Conservation (phyloP, 1,284 basidiomycete genomes). For the Sphagnurus paluster region DNA sequence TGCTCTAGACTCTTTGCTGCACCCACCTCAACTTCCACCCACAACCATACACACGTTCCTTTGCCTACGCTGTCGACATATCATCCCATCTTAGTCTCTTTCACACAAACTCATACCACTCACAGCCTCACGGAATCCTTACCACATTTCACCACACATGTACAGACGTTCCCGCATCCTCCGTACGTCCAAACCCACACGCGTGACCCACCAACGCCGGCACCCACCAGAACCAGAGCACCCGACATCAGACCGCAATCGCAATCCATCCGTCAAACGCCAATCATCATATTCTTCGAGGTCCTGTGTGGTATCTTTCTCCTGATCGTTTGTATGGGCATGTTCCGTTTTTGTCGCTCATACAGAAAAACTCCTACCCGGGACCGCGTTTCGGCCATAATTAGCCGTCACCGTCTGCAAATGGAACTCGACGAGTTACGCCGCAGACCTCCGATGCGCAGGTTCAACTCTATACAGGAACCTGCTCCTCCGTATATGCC, state of each 20-base stretch:
- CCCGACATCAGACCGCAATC: not conserved
- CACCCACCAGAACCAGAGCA: slow-evolving; percentile 8
- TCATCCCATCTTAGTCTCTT: too few relatives aligned
- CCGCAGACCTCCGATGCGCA: slow-evolving; percentile 29
- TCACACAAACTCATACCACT: too few relatives aligned
- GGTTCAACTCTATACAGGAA: slow-evolving; percentile 28
- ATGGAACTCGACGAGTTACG: slow-evolving; percentile 50
- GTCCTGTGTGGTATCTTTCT: slow-evolving; percentile 44
- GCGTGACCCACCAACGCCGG: not conserved
- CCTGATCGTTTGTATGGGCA: slow-evolving; percentile 32
- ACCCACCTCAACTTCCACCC: slow-evolving; percentile 9
- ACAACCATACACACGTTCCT: not conserved
- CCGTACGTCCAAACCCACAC: slow-evolving; percentile 8
- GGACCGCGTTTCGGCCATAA: slow-evolving; percentile 42
- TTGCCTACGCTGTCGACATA: slow-evolving; percentile 7
- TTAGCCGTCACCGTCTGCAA: slow-evolving; percentile 49
- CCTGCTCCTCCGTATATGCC: slow-evolving; percentile 47
- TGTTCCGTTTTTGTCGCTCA: slow-evolving; percentile 41
- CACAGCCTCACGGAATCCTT: too few relatives aligned
- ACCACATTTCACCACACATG: not conserved
- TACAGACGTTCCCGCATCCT: slow-evolving; percentile 2
- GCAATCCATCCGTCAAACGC: slow-evolving; percentile 19
- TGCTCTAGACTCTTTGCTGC: slow-evolving; percentile 17
- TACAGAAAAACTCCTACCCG: slow-evolving; percentile 45
- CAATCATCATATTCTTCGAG: slow-evolving; percentile 44